Conservation (phyloP, 768 basidiomycete genomes). For the Suillus spraguei region DNA sequence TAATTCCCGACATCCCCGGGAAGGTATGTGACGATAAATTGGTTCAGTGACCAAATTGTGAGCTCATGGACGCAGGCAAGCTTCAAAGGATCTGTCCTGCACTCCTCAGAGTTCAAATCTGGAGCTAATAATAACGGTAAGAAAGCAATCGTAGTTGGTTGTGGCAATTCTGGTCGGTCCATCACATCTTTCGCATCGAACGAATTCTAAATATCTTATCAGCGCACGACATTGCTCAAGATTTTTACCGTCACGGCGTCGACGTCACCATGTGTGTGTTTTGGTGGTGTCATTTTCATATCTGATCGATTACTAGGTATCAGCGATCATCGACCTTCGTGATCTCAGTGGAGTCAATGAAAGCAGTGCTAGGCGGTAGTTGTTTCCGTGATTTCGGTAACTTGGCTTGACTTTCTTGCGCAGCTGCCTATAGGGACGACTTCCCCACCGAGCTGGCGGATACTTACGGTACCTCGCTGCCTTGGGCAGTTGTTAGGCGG, state of each 20-base stretch:
- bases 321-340: slow-evolving; percentile 30
- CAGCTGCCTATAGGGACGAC: slow-evolving; percentile 22
- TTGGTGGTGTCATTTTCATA: not conserved
- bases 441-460: slow-evolving; percentile 28
- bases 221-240: slow-evolving; percentile 42
- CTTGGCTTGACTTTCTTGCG: not conserved
- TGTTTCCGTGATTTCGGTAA: not conserved
- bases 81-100: slow-evolving; percentile 55
- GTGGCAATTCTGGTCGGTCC: slow-evolving; percentile 58
- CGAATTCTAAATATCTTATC: slow-evolving; percentile 15
- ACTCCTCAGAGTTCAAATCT: slow-evolving; percentile 53
- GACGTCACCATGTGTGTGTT: slow-evolving; percentile 31
- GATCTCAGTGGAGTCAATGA: slow-evolving; percentile 17
- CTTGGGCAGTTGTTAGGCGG: slow-evolving; percentile 17
- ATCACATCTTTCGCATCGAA: not conserved
- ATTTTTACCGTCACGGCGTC: slow-evolving; percentile 32
- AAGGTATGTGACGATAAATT: slow-evolving; percentile 2
- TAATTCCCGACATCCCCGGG: slow-evolving; percentile 42
- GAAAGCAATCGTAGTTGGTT: slow-evolving; percentile 68
- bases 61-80: slow-evolving; percentile 33
- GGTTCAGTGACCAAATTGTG: not conserved
- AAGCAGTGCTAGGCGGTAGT: slow-evolving; percentile 16
- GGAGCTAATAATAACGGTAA: slow-evolving; percentile 56
- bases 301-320: slow-evolving; percentile 16
- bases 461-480: slow-evolving; percentile 18